Base-by-base conservation (phyloP, 495 filamentous ascomycete species). In the Amniculicola lignicola region DNA sequence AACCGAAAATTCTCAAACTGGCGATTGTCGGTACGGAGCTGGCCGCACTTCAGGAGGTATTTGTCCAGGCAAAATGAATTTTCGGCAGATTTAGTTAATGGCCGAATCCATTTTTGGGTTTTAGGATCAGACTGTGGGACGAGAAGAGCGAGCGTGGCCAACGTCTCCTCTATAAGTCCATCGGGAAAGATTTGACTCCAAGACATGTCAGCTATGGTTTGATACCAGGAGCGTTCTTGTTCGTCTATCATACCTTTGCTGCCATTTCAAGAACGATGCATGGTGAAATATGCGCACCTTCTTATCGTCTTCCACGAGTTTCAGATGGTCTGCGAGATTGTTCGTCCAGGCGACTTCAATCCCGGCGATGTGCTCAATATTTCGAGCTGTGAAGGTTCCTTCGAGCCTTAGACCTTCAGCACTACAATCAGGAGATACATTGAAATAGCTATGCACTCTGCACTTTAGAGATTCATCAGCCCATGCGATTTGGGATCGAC, bases 1-100 rank as follows among this genome's bases (percentile, higher is more conserved):
- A 67, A 79, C 0, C 45, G n/a, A 39, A 76, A 82, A 7, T 70
- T 63, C 11, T 77, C 70, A 11, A 81, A 72, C n/a, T 70, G 68
- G 3, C 71, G 70, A 27, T 69, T 62, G 43, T 61, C 68, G 18
- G 54, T 57, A 16, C 68, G 70, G 1, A 75, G 62, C 0, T 59
- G 57, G 1, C 66, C 46, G 18, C 43, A 48, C 11, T 51, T 23
- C 11, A 41, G 42, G 24, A 66, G 65, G 10, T 63, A 28, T 9
- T 31, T 36, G 52, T 75, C 73, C 12, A 76, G 57, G 4, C 31
- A 49, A 27, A 49, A 45, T 6, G 9, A 10, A 12, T 40, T 40
- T 18, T 9, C 7, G 11, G 9, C 7, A 28, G 15, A 14, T 4
- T 25, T 12, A 15, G 15, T 23, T 3, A 47, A 12, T 27, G 27